A percentile compares a stretch with the other conserved stretches of the same genome.
Evolutionary conservation across 2,329 filamentous ascomycete species (phyloP).

Genomic region (Calycina herbarum): DNA sequence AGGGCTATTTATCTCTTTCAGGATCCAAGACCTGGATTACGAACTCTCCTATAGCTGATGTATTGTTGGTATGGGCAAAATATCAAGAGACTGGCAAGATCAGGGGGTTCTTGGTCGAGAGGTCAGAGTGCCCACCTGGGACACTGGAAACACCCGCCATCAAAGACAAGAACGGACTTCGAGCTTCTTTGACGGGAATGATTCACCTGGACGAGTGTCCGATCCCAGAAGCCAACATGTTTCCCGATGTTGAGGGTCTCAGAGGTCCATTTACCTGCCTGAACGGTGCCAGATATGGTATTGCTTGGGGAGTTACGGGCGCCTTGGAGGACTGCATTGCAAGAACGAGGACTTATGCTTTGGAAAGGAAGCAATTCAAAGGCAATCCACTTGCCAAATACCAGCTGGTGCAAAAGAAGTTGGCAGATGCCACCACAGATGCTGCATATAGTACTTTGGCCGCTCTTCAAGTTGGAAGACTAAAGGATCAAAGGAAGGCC

Average conservation of each 20-base stretch:
- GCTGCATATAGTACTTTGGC: conserved; percentile 89
- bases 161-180: conserved; percentile 92
- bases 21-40: conserved; percentile 95
- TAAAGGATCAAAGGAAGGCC: conserved; percentile 87
- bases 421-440: conserved; percentile 89
- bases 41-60: conserved; percentile 85
- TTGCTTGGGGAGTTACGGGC: conserved; percentile 90
- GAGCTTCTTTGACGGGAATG: conserved; percentile 95
- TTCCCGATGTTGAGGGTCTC: conserved; percentile 84
- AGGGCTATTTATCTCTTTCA: conserved; percentile 76
- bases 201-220: conserved; percentile 92
- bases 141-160: conserved; percentile 89
- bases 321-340: conserved; percentile 89
- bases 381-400: conserved; percentile 93
- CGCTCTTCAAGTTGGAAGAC: conserved; percentile 82
- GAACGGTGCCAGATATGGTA: conserved; percentile 91
- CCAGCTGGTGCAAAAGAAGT: conserved; percentile 96
- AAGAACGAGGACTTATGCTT: conserved; percentile 79
- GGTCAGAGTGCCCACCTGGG: conserved; percentile 79
- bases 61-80: conserved; percentile 91
- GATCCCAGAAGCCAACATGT: conserved; percentile 89
- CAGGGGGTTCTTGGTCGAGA: conserved; percentile 85
- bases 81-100: conserved; percentile 90
- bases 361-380: conserved; percentile 96
- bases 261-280: conserved; percentile 89